Evolutionary conservation across 345 rosid species (phyloP).

Genomic region (Reutealis trisperma): DNA sequence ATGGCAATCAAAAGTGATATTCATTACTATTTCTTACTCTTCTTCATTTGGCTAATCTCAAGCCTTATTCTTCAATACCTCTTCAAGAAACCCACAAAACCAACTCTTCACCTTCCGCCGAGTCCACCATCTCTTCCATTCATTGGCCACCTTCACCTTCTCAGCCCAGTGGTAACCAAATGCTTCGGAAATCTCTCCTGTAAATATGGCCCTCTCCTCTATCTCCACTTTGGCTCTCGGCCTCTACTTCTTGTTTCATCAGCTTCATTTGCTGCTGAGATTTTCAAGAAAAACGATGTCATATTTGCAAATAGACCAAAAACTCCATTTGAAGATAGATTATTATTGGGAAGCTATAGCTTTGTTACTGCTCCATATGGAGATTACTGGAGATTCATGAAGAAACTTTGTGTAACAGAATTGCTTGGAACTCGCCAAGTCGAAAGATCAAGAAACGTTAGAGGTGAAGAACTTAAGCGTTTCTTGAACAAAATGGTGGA

Average conservation of each 20-base stretch:
- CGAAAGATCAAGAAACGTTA: constrained; percentile 20
- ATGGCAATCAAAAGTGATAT: background rate
- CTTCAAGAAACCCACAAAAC: background rate
- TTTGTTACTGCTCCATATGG: constrained; percentile 39
- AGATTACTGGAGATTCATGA: constrained; percentile 40
- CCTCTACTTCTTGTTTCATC: background rate
- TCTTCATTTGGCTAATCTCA: background rate
- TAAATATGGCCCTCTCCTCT: constrained; percentile 1
- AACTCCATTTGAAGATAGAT: constrained; percentile 7
- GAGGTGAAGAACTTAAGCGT: constrained; percentile 33
- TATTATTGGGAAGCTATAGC: constrained; percentile 31
- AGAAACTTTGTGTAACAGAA: constrained; percentile 43
- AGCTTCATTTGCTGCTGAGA: constrained; percentile 10
- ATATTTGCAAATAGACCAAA: constrained; percentile 19
- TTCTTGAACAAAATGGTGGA: constrained; percentile 29
- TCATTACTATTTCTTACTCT: background rate
- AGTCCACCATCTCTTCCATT: constrained; percentile 7
- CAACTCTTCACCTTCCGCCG: background rate
- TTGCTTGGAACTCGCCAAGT: constrained; percentile 38
- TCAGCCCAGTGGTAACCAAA: background rate
- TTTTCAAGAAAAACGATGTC: constrained; percentile 24
- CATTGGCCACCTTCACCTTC: constrained; percentile 1
- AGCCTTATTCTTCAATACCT: background rate
- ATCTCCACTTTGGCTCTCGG: background rate
- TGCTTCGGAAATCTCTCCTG: background rate